These are phyloP conservation scores for Magnaporthiopsis incrustans DNA, from an alignment of 2,329 filamentous ascomycete genomes.

Conservation along the genomic window DNA sequence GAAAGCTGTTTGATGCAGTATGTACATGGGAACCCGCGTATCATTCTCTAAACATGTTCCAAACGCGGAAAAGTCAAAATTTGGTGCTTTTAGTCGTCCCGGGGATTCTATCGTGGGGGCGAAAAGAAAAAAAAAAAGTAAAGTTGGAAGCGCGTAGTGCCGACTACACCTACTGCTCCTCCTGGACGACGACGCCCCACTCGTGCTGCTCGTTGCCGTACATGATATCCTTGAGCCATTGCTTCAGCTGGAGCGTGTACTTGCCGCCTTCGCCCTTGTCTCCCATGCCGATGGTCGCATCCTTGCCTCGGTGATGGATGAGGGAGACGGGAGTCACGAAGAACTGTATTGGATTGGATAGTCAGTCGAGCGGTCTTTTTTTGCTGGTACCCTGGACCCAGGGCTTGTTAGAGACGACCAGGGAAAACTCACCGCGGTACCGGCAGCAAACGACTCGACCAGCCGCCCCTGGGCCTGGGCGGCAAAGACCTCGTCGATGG, in stretches of 20 bases:
- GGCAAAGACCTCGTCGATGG: slow-evolving; percentile 67
- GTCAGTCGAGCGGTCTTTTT: neutral
- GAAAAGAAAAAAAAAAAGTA: neutral
- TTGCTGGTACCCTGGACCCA: no score
- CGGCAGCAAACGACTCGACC: slow-evolving; percentile 77
- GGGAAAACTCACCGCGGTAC: slow-evolving; percentile 63
- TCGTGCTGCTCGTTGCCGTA: slow-evolving; percentile 60
- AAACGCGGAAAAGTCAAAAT: neutral
- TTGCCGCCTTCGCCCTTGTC: slow-evolving; percentile 41
- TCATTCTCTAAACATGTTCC: neutral
- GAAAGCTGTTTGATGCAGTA: neutral
- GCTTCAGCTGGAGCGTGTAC: slow-evolving; percentile 56
- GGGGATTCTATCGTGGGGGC: neutral
- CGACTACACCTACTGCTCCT: slow-evolving; percentile 30
- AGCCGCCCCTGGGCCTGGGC: slow-evolving; percentile 68
- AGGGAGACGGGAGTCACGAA: slow-evolving; percentile 62
- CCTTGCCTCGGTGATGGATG: slow-evolving; percentile 58
- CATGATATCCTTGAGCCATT: slow-evolving; percentile 65
- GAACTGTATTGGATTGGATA: slow-evolving; percentile 35
- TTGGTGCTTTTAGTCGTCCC: neutral
- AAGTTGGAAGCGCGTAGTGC: no score
- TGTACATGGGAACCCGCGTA: neutral
- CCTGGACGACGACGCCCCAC: slow-evolving; percentile 62
- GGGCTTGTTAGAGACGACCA: neutral
- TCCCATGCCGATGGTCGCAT: slow-evolving; percentile 55